phyloP scores from a whole-genome alignment of 116 monocot species.

The Cymodocea nodosa region DNA sequence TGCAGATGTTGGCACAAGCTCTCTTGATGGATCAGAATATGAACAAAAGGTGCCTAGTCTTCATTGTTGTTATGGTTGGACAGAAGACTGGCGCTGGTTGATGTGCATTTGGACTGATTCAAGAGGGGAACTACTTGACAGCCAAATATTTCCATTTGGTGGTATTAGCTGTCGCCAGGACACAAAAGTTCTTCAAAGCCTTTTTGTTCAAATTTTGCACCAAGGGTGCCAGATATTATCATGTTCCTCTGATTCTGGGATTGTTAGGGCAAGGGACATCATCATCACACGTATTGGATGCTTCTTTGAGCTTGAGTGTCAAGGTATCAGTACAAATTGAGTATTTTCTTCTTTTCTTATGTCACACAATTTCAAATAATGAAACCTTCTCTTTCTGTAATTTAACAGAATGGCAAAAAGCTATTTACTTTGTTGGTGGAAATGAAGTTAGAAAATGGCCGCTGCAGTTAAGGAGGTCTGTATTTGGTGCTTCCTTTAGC shows the following conservation, averaged over 20 bases:
- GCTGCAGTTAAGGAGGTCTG: slow-evolving; percentile 57
- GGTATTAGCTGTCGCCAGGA: slow-evolving; percentile 92
- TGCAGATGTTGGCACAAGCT: slow-evolving; percentile 22
- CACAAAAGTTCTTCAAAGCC: slow-evolving; percentile 79
- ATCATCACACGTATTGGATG: slow-evolving; percentile 75
- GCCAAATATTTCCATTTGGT: slow-evolving; percentile 81
- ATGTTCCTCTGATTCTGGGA: slow-evolving; percentile 33
- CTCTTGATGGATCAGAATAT: slow-evolving; percentile 40
- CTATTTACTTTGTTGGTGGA: slow-evolving; percentile 82
- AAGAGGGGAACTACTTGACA: slow-evolving; percentile 84
- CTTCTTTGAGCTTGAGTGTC: slow-evolving; percentile 95
- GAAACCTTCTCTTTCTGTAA: background rate
- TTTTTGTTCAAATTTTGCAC: slow-evolving; percentile 86
- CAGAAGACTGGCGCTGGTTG: slow-evolving; percentile 97
- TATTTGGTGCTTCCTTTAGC: slow-evolving; percentile 28
- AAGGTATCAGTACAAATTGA: slow-evolving; percentile 40
- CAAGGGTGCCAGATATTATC: slow-evolving; percentile 84
- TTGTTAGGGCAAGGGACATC: slow-evolving; percentile 45
- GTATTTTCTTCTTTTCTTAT: background rate
- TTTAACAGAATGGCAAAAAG: slow-evolving; percentile 90
- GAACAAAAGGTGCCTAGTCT: slow-evolving; percentile 46
- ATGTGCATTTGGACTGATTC: slow-evolving; percentile 93
- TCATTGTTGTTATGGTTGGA: slow-evolving; percentile 99
- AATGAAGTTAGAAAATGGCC: slow-evolving; percentile 95
- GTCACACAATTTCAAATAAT: background rate